phyloP scores from a whole-genome alignment of 106 monocot genomes.

The Chionographis japonica region DNA sequence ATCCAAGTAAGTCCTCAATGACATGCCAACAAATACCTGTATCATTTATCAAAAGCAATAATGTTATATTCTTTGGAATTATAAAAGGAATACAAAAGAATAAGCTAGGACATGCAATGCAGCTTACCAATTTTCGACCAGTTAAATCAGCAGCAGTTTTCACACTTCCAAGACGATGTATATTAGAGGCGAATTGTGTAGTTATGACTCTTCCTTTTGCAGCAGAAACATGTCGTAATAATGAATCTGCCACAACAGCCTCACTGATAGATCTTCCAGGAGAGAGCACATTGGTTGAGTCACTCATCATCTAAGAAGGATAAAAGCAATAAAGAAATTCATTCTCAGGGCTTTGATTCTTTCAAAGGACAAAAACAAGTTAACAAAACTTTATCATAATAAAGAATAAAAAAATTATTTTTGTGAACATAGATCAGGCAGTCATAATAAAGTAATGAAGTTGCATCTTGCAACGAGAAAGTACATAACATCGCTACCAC shows the following conservation, averaged over 20 bases:
- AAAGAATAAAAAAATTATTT: no score
- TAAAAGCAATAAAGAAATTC: not conserved
- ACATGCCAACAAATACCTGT: slow-evolving; percentile 99
- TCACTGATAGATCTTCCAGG: slow-evolving; percentile 96
- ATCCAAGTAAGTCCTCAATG: slow-evolving; percentile 90
- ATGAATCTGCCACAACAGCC: slow-evolving; percentile 77
- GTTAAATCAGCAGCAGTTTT: slow-evolving; percentile 98
- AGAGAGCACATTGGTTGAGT: slow-evolving; percentile 92
- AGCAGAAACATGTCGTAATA: slow-evolving; percentile 73
- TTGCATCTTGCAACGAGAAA: no score
- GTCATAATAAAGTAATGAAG: no score
- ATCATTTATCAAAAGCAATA: slow-evolving; percentile 10
- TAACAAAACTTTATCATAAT: no score
- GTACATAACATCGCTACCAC: no score
- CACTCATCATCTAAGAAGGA: slow-evolving; percentile 92
- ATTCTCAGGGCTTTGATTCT: not conserved
- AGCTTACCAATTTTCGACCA: slow-evolving; percentile 84
- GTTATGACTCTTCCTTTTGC: slow-evolving; percentile 96
- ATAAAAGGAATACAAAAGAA: not conserved
- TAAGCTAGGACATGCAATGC: not conserved
- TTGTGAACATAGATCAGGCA: no score
- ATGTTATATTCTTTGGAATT: not conserved
- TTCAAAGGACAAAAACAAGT: no score
- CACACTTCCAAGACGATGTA: slow-evolving; percentile 97
- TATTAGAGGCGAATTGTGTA: slow-evolving; percentile 98